Conservation (phyloP, 2,329 filamentous ascomycete genomes). For the Thelonectria discophora region DNA sequence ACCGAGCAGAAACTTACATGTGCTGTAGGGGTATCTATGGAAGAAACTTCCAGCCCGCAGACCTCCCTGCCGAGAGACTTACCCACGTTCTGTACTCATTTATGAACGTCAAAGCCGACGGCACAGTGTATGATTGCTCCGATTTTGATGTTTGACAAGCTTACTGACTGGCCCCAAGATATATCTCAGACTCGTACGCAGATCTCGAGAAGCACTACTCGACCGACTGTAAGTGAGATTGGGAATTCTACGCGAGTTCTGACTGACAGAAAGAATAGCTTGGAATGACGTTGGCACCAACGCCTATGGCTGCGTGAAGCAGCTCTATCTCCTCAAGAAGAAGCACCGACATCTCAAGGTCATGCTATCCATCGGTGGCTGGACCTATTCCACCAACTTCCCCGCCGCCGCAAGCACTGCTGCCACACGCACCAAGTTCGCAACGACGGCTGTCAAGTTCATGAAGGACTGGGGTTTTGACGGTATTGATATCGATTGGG, state of each 20-base stretch:
- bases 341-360: conserved; percentile 78
- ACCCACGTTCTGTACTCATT: conserved; percentile 84
- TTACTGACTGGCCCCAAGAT: conserved; percentile 8
- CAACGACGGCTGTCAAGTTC: conserved; percentile 71
- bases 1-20: background rate
- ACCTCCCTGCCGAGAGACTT: conserved; percentile 73
- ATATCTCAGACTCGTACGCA: conserved; percentile 30
- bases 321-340: conserved; percentile 79
- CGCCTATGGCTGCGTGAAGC: conserved; percentile 80
- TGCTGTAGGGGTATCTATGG: conserved; percentile 72
- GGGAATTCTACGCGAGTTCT: background rate
- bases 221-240: conserved; percentile 27
- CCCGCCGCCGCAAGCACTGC: conserved; percentile 69
- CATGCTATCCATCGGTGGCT: conserved; percentile 81
- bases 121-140: conserved; percentile 67
- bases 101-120: conserved; percentile 75
- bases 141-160: rapidly evolving
- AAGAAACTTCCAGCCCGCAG: conserved; percentile 74
- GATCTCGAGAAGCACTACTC: conserved; percentile 34
- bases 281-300: conserved; percentile 70
- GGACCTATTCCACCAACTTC: conserved; percentile 82
- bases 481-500: conserved; percentile 55
- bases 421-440: conserved; percentile 69
- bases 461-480: conserved; percentile 74
- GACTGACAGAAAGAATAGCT: conserved; percentile 20